A percentile compares a stretch with the other conserved stretches of the same genome.
phyloP scores from a whole-genome alignment of 495 filamentous ascomycete genomes.

The Penicillium argentinense region DNA sequence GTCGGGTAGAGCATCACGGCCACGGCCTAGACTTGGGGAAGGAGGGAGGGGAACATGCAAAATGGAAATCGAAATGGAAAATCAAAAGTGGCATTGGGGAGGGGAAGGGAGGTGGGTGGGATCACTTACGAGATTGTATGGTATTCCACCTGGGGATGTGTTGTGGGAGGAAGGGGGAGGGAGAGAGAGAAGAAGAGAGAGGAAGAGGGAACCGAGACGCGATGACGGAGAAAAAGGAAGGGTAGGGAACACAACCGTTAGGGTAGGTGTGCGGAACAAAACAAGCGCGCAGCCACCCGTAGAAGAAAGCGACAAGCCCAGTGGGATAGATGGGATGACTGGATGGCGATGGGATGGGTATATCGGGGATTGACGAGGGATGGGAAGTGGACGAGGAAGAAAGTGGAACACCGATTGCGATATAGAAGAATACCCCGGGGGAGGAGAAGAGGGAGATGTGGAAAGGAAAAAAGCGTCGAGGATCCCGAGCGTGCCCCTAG shows the following conservation, averaged over 20 bases:
- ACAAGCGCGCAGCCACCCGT: slow-evolving; percentile 21
- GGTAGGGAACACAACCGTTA: slow-evolving; percentile 6
- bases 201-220: slow-evolving; percentile 1
- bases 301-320: slow-evolving; percentile 11
- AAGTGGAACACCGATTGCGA: slow-evolving; percentile 12
- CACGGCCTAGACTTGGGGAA: no score
- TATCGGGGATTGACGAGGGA: slow-evolving; percentile 1
- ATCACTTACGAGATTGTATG: not conserved
- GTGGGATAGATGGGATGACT: slow-evolving; percentile 13
- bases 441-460: slow-evolving; percentile 16
- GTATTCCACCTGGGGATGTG: no score
- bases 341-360: not conserved
- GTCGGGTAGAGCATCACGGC: not conserved
- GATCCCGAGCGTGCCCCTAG: slow-evolving; percentile 47
- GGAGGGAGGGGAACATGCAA: not conserved
- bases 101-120: not conserved
- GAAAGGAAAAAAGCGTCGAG: slow-evolving; percentile 34
- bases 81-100: not conserved
- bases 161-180: slow-evolving; percentile 3
- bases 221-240: slow-evolving; percentile 5
- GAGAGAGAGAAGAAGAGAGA: slow-evolving; percentile 2
- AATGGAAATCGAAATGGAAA: slow-evolving; percentile 3
- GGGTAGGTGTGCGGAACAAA: slow-evolving; percentile 16
- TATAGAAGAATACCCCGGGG: slow-evolving; percentile 16
- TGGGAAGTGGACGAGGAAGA: slow-evolving; percentile 13